Base-by-base conservation (phyloP, 2,329 filamentous ascomycete genomes). In the Cryphonectria japonica region DNA sequence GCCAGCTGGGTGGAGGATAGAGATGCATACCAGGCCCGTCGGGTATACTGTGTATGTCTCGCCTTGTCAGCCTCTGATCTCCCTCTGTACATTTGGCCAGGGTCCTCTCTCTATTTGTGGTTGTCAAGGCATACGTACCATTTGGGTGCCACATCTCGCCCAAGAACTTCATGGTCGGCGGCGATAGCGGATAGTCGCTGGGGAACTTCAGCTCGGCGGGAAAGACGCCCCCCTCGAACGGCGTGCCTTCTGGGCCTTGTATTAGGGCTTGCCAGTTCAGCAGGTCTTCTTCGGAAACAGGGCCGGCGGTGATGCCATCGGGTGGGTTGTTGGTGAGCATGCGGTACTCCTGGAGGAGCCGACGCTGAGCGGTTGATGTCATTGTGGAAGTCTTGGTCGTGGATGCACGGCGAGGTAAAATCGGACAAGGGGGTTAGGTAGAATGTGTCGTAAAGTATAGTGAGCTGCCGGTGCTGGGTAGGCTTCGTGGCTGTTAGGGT, bases 71-170 rank as follows among this genome's bases (percentile, higher is more conserved):
- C 26, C 9, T 63, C 13, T 26, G 37, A 8, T n/a, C 59, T 63
- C 39, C 34, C 2, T 29, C 14, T 37, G 14, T 29, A 63, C 34
- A 63, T 37, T 13, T 22, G 22, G 2, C n/a, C 19, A 26, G 14
- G 39, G 16, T 32, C 22, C 5, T n/a, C 9, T 16, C 2, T 69
- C 50, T n/a, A 19, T 57, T 14, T 46, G 11, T 41, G 39, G 0
- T 37, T 46, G 26, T 14, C 32, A 16, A 54, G 26, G n/a, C 34
- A 50, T 8, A 16, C 34, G 54, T 81, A 97, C 95, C 94, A 80
- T 99, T 99, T 0, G 96, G 96, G 84, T 99, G 96, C 90, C 95
- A 98, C 75, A 99, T 91, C 78, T 97, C 94, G 68, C 93, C 93
- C 67, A 97, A 85, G 81, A 99, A 99, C 81, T 92, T 94, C 95